phyloP scores from a whole-genome alignment of 2,329 filamentous ascomycete genomes.

The Arthroderma sp. region DNA sequence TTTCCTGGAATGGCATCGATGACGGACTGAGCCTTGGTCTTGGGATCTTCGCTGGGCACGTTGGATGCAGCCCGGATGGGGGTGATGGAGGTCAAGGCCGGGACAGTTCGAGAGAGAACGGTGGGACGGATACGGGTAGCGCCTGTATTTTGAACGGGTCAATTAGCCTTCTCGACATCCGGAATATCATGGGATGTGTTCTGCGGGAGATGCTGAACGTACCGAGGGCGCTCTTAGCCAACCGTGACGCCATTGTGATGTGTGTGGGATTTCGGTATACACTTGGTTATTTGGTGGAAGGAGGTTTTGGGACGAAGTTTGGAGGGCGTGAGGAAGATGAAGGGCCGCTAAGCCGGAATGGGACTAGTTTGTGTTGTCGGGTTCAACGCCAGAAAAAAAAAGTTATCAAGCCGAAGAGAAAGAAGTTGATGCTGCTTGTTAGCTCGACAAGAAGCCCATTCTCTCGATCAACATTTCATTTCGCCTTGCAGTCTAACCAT shows the following conservation, averaged over 20 bases:
- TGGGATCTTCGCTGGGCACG: slow-evolving; percentile 75
- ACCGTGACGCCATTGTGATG: slow-evolving; percentile 88
- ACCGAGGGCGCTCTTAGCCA: slow-evolving; percentile 93
- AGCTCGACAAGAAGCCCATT: too few species aligned
- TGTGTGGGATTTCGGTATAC: slow-evolving; percentile 18
- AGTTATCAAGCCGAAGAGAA: too few species aligned
- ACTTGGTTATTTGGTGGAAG: slow-evolving; percentile 12
- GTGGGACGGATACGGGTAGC: slow-evolving; percentile 80
- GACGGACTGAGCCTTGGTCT: slow-evolving; percentile 93
- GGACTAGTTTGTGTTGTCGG: too few species aligned
- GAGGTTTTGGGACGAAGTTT: background rate
- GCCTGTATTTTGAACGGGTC: slow-evolving; percentile 40
- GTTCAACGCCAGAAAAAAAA: too few species aligned
- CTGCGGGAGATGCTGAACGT: slow-evolving; percentile 35
- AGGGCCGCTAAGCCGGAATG: too few species aligned
- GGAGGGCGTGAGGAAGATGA: too few species aligned
- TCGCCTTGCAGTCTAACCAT: background rate
- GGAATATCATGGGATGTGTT: background rate
- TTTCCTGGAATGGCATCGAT: slow-evolving; percentile 85
- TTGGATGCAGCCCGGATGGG: slow-evolving; percentile 59
- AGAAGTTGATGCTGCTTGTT: too few species aligned
- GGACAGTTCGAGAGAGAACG: slow-evolving; percentile 60
- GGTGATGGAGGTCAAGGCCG: slow-evolving; percentile 59
- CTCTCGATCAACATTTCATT: too few species aligned
- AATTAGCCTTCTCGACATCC: background rate